Conservation (phyloP, 2,329 filamentous ascomycete species). For the Botrytis fragariae region DNA sequence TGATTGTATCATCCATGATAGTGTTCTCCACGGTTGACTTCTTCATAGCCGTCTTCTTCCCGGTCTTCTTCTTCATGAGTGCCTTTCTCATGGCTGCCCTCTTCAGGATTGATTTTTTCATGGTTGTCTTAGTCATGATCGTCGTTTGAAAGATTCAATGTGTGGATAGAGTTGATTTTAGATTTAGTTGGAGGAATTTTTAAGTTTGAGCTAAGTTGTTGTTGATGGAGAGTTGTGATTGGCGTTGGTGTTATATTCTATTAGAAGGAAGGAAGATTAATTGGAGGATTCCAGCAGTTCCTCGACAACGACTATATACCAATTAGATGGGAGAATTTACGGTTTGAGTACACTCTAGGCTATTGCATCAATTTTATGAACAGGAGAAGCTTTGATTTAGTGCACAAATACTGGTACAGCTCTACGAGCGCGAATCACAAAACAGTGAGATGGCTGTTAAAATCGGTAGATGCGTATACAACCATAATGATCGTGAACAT, state of each 20-base stretch:
- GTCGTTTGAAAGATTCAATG: background rate
- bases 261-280: background rate
- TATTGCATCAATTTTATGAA: background rate
- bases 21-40: fast-evolving
- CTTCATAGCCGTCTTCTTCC: background rate
- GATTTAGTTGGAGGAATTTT: background rate
- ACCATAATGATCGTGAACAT: background rate
- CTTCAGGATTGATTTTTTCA: background rate
- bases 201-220: background rate
- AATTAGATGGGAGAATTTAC: background rate
- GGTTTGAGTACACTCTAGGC: background rate
- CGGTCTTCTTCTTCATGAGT: background rate
- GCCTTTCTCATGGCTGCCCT: background rate
- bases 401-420: too few species aligned
- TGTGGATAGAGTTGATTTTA: too few species aligned
- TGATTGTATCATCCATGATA: background rate
- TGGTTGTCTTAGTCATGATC: background rate
- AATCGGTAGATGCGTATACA: background rate
- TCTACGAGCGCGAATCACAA: background rate
- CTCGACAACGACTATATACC: background rate
- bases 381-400: background rate
- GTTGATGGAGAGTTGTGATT: background rate
- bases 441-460: background rate
- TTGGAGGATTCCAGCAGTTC: background rate
- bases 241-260: background rate